Evolutionary conservation across 2,329 filamentous ascomycete genomes (phyloP), one percentile per base, ranked within the genome.

Genomic region (Colletotrichum sansevieriae): DNA sequence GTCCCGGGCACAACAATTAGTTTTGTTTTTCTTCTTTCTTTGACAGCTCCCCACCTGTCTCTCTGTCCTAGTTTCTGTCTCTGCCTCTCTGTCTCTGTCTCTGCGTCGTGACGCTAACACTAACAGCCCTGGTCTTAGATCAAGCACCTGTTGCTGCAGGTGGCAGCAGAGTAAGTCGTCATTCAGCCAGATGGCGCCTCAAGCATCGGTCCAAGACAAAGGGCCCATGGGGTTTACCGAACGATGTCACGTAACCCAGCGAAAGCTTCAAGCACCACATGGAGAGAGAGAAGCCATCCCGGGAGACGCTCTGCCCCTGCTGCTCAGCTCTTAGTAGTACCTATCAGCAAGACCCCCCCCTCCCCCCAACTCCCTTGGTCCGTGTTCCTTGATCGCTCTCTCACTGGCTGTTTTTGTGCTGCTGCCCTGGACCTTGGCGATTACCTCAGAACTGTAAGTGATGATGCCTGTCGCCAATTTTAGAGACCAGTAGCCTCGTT

Each of bases 231-330:
- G 35, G 56, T 44, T 51, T 43, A 9, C 44, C 63, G 22, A 44
- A 47, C 35, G 18, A 65, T 61, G 63, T 65, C 56, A 61, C 56
- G 25, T 61, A 41, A 60, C 22, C 43, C 3, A 47, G n/a, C 63
- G 20, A 20, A 54, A 55, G 43, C 33, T 41, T 66, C 39, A 55
- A 61, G 33, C 63, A 39, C 56, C 22, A 15, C 47, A 18, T 52
- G 29, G 25, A 52, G 22, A 12, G 49, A 22, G 33, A 15, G 49
- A 55, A 54, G 20, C 49, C 57, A 55, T 55, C 22, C 63, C 57
- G 57, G 15, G 59, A 43, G 44, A 59, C 22, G 62, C 35, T 20
- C 25, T 35, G 13, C 10, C 25, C 20, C 18, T 41, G 7, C 35
- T 0, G 6, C 20, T 54, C 57, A 12, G 33, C 43, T 29, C 22